phyloP scores from a whole-genome alignment of 805 yeast genomes.

The Ogataea pignaliae region DNA sequence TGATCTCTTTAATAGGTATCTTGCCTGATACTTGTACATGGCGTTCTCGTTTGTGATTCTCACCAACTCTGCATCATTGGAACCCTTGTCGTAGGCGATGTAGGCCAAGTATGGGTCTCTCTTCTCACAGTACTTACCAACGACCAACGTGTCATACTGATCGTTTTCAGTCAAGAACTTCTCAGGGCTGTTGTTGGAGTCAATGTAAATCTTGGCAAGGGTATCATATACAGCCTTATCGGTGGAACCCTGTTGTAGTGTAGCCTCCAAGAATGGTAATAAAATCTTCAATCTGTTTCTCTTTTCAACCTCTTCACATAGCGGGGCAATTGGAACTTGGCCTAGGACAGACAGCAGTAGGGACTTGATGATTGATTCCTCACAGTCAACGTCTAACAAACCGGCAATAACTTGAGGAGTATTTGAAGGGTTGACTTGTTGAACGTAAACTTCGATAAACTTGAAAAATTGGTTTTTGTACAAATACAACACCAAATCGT shows the following conservation, averaged over 20 bases:
- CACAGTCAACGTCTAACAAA: slow-evolving; percentile 94
- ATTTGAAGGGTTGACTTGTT: slow-evolving; percentile 92
- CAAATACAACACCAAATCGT: slow-evolving; percentile 87
- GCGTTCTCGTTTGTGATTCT: slow-evolving; percentile 93
- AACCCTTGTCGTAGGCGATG: slow-evolving; percentile 95
- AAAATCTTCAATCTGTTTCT: slow-evolving; percentile 89
- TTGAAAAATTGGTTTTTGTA: slow-evolving; percentile 95
- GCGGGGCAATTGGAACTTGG: slow-evolving; percentile 85
- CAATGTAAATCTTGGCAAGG: slow-evolving; percentile 95
- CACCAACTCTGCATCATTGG: slow-evolving; percentile 83
- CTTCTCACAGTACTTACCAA: slow-evolving; percentile 98
- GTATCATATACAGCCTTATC: slow-evolving; percentile 94
- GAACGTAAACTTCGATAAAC: slow-evolving; percentile 96
- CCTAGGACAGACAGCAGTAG: slow-evolving; percentile 84
- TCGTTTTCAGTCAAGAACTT: slow-evolving; percentile 90
- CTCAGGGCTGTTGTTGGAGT: slow-evolving; percentile 96
- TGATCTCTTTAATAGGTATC: slow-evolving; percentile 86
- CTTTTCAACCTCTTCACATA: slow-evolving; percentile 93
- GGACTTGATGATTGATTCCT: slow-evolving; percentile 78
- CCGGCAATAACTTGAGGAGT: slow-evolving; percentile 98
- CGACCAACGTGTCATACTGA: slow-evolving; percentile 86
- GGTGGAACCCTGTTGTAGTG: slow-evolving; percentile 75
- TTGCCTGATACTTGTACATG: slow-evolving; percentile 99
- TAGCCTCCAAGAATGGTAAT: slow-evolving; percentile 88
- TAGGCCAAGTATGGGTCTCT: slow-evolving; percentile 98